Evolutionary conservation across 2,329 filamentous ascomycete genomes (phyloP), one percentile per base, ranked within the genome.

Genomic region (Alternaria conjuncta): DNA sequence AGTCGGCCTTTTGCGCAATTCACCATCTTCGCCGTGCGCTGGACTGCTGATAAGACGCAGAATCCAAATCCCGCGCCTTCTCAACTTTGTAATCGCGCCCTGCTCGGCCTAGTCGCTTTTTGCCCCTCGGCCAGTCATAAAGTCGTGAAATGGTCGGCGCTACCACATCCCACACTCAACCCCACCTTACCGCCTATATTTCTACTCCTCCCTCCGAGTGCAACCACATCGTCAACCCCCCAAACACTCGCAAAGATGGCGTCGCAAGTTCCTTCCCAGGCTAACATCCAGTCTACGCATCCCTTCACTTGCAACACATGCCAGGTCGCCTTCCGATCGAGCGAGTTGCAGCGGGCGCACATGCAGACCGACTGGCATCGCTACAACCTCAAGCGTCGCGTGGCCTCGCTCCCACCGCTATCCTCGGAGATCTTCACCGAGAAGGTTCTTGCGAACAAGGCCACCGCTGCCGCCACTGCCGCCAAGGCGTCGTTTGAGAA

Each of bases 361-460:
- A 99, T 99, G 96, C 94, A 96, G 81, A 96, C 91, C 73, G 96
- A 99, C 83, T 99, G 96, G 96, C 95, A 99, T 81, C 90, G 96
- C 69, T 97, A 97, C 82, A 99, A 99, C 80, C 88, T 98, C 74
- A 97, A 98, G 84, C 92, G 96, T 72, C 90, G 94, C 74, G 92
- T 98, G 60, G 94, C 95, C 45, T 93, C 92, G 6, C 86, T 98
- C 6, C 94, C 95, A 28, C 94, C 96, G 4, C 93, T 98, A 53
- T 90, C 94, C 7, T 94, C 95, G 57, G 94, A 98, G 78, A 87
- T 93, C 61, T 99, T 98, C 80, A 93, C 93, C 73, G 96, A 98
- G 74, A 98, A 98, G 80, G 95, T 99, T 43, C 85, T 97, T 15
- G 93, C 94, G 72, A 95, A 94, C 68, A 93, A 96, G 77, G 94